A percentile compares a stretch with the other conserved stretches of the same genome.
Evolutionary conservation across 169 alveolate genomes (phyloP).

Genomic region (Plasmodium fragile): DNA sequence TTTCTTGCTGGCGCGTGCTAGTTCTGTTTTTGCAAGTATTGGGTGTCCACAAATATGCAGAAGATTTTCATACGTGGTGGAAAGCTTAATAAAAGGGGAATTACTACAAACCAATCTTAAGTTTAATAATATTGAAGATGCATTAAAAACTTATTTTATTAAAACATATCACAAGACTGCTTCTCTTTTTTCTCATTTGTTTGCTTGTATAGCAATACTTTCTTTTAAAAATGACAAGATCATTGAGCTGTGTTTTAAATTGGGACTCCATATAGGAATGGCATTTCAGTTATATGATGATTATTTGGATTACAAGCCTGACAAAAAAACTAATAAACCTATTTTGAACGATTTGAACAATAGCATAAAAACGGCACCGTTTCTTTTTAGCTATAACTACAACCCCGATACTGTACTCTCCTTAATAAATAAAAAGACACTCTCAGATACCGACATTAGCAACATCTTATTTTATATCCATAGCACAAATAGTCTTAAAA

Average conservation of each 20-base stretch:
- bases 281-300: constrained; percentile 92
- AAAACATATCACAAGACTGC: constrained; percentile 85
- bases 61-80: constrained; percentile 81
- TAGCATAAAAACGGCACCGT: constrained; percentile 86
- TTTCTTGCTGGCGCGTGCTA: constrained; percentile 78
- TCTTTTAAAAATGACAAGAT: constrained; percentile 68
- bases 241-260: constrained; percentile 77
- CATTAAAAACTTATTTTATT: constrained; percentile 77
- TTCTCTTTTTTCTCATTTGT: constrained; percentile 77
- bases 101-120: constrained; percentile 49
- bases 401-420: constrained; percentile 40
- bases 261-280: constrained; percentile 92
- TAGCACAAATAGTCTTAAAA: constrained; percentile 54
- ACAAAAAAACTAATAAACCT: constrained; percentile 87
- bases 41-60: constrained; percentile 74
- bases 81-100: constrained; percentile 81
- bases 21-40: constrained; percentile 76
- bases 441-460: constrained; percentile 26
- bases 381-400: constrained; percentile 70
- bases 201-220: constrained; percentile 67
- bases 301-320: constrained; percentile 83
- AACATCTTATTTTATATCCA: constrained; percentile 38
- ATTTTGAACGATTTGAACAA: constrained; percentile 85
- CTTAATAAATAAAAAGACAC: constrained; percentile 32
- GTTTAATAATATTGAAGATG: constrained; percentile 76